Percentiles rank a stretch among this genome's conserved stretches.
Evolutionary conservation across 805 yeast species (phyloP).

Genomic region (Clavispora asparagi): DNA sequence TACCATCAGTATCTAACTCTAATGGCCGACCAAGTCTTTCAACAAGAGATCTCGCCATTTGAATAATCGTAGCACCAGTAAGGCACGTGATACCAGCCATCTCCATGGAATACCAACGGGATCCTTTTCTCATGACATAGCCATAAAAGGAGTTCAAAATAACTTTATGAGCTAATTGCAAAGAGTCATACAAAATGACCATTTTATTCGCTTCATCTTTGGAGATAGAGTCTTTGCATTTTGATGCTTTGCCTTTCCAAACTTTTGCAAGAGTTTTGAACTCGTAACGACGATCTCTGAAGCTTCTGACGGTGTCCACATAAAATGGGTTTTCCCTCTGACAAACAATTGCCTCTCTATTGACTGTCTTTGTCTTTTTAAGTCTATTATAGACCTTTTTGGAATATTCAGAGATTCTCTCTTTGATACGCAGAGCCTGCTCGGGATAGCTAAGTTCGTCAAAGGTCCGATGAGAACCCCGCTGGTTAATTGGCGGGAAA

Average conservation of each 20-base stretch:
- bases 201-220: constrained; percentile 90
- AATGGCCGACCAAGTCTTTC: constrained; percentile 93
- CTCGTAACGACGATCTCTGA: constrained; percentile 94
- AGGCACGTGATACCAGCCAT: constrained; percentile 99
- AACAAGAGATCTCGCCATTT: constrained; percentile 89
- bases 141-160: constrained; percentile 96
- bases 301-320: constrained; percentile 87
- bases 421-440: constrained; percentile 70
- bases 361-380: constrained; percentile 77
- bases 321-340: constrained; percentile 98
- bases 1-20: constrained; percentile 98
- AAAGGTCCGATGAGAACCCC: constrained; percentile 57
- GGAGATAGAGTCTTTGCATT: constrained; percentile 53
- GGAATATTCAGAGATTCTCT: constrained; percentile 78
- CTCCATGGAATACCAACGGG: constrained; percentile 99
- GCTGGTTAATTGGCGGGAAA: constrained; percentile 59
- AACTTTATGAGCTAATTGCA: constrained; percentile 95
- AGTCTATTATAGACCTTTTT: constrained; percentile 78
- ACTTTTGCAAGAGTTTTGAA: constrained; percentile 89
- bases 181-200: constrained; percentile 89
- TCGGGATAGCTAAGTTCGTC: constrained; percentile 74
- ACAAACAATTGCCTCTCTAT: constrained; percentile 89
- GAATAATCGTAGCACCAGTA: constrained; percentile 97
- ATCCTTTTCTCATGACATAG: constrained; percentile 98
- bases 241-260: constrained; percentile 79